Evolutionary conservation across 192 early-diverging fungal genomes (phyloP), one percentile per base, ranked within the genome.

Genomic region (Linnemannia elongata): DNA sequence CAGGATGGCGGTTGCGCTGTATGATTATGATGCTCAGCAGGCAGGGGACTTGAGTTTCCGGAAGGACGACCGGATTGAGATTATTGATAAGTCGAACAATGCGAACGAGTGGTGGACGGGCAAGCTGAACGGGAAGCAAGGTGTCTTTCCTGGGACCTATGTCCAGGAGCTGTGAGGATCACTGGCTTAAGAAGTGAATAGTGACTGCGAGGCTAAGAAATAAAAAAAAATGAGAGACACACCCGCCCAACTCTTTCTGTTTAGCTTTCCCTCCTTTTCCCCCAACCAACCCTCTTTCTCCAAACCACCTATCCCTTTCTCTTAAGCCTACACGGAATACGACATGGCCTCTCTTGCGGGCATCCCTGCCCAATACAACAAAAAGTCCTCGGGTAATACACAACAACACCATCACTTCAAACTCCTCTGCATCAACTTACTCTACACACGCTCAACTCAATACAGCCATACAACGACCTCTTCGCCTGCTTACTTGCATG

Each of bases 101-200:
- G 77, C 78, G 7, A 90, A 97, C 78, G 96, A 95, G 72, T 97
- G 96, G 96, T 97, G 96, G 96, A 96, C 94, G 4, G 96, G 96
- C 7, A 88, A 76, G n/a, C 78, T 94, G 35, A 89, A 93, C 73
- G 94, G 94, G 12, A 78, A 77, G 4, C 80, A 82, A n/a, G 95
- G 95, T 33, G 88, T 94, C 18, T 96, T 96, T 84, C 95, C 95
- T 76, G 95, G 94, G 35, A 84, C 70, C 41, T 84, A 84, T 71
- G 82, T 84, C 1, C 82, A 84, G 22, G 82, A 84, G 57, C 6
- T 74, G 22, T 82, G 35, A 55, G 47, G 47, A 0, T 17, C 15
- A 9, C 10, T 44, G 52, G 49, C 18, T n/a, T n/a, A n/a, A 57
- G 18, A 35, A 30, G n/a, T 69, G 41, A 66, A 7, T 5, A 77